Evolutionary conservation across 495 filamentous ascomycete genomes (phyloP), one percentile per base, ranked within the genome.

Genomic region (Penicillium maclennaniae): DNA sequence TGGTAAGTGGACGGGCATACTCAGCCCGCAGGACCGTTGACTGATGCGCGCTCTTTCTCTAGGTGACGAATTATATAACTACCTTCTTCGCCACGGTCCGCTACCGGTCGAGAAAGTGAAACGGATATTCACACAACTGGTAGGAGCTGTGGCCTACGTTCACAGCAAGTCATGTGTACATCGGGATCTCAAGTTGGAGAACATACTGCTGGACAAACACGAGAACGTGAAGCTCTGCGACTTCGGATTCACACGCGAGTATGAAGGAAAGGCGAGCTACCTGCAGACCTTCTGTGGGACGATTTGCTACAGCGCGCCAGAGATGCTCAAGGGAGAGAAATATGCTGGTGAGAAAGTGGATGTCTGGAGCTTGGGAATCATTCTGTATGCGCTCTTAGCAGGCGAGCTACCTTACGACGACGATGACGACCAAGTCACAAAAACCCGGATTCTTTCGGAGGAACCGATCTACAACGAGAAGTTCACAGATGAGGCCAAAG

Each of bases 151-250:
- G 10, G 84, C 87, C 42, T 97, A 97, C 66, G 93, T 98, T 38
- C 93, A 98, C 69, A 88, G 87, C 66, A 91, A 92, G 63, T 91
- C 88, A 7, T 98, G 93, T 65, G 95, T 97, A 36, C 93, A 98
- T 71, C 89, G 93, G 44, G 93, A 98, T 65, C 75, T 98, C 12
- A 98, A 98, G 71, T 78, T 98, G 54, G 93, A 98, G 67, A 98
- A 98, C 58, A 97, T 98, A 42, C 76, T 98, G 36, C 81, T 98
- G 49, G 93, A 98, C 73, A 97, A 97, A 69, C 78, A 96, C 60
- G 92, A 92, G 62, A 96, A 97, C 65, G 93, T 98, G 58, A 98
- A 98, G 74, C 78, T 98, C n/a, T 93, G 91, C 66, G 93, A 98
- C 65, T 98, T 98, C 70, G 93, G 93, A 8, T 98, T 98, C 65